These are phyloP conservation scores for Beauveria bassiana DNA, from an alignment of 2,329 filamentous ascomycete genomes.

Conservation along the genomic window DNA sequence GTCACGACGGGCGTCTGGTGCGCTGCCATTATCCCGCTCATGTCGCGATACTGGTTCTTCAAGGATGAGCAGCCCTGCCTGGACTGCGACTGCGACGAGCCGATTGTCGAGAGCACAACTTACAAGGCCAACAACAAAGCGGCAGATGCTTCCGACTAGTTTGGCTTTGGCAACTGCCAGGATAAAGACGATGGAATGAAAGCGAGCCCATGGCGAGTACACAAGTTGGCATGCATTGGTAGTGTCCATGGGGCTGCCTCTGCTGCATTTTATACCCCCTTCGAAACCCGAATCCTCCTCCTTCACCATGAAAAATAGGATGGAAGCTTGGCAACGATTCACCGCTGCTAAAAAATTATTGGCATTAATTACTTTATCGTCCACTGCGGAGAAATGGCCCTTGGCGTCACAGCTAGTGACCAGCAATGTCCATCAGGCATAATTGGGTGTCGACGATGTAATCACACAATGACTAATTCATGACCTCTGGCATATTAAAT, in stretches of 20 bases:
- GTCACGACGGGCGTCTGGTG: slow-evolving; percentile 9
- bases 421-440: too few species aligned
- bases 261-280: neutral
- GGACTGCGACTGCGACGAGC: slow-evolving; percentile 1
- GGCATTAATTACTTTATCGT: neutral
- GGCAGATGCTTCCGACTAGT: neutral
- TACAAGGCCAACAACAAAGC: neutral
- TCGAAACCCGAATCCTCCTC: neutral
- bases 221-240: neutral
- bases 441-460: too few species aligned
- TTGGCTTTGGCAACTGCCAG: too few species aligned
- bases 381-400: neutral
- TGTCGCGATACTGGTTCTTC: slow-evolving; percentile 6
- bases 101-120: neutral
- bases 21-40: slow-evolving; percentile 3
- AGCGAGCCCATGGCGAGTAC: neutral
- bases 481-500: too few species aligned
- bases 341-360: neutral
- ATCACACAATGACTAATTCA: too few species aligned
- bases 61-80: neutral
- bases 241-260: too few species aligned
- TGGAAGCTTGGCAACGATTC: neutral
- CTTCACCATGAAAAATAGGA: too few species aligned
- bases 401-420: neutral
- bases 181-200: too few species aligned